These are phyloP conservation scores for grape (Vitis vinifera) DNA, from an alignment of 164 flowering plant species.

Conservation along the genomic window ASM3070453v1 NC_081813.1:20362501-20363000, in stretches of 20 bases:
- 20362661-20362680: background rate
- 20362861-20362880: constrained; percentile 5
- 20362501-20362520: constrained; percentile 6
- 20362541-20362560: constrained; percentile 19
- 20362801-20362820: too few species aligned
- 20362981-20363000: too few species aligned
- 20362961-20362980: background rate
- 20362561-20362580: constrained; percentile 1
- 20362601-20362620: background rate
- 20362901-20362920: background rate
- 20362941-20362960: background rate
- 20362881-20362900: background rate
- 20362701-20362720: too few species aligned
- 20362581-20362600: background rate
- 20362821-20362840: too few species aligned
- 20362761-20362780: constrained; percentile 2
- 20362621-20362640: constrained; percentile 5
- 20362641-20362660: background rate
- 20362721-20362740: too few species aligned
- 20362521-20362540: constrained; percentile 5
- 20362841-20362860: background rate
- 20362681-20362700: background rate
- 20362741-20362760: background rate
- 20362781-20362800: too few species aligned
- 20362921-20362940: constrained; percentile 6